Evolutionary conservation across 495 filamentous ascomycete species (phyloP), one percentile per base, ranked within the genome.

Genomic region (Diplogelasinospora grovesii): DNA sequence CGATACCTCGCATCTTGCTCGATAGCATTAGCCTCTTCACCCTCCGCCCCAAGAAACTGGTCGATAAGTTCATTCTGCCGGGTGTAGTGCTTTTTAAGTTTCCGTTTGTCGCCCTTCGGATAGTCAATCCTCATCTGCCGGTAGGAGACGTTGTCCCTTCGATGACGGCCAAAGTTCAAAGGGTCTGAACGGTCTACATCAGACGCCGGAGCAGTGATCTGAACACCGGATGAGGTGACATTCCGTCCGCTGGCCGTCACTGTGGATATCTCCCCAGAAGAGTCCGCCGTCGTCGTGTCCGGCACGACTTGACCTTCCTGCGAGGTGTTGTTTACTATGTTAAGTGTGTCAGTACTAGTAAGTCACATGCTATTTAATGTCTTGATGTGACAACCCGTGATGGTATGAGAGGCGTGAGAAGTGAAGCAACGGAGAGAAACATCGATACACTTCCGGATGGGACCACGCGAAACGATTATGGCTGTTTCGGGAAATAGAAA

Each of bases 61-160:
- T 75, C 69, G 48, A 78, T 78, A 21, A 74, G 65, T 25, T 70
- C 59, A 41, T 78, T 77, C 43, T 75, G 72, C 31, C 66, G 53
- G 19, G 60, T 66, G 51, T 77, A 78, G 52, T 75, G 77, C 52
- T 69, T 72, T 48, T 67, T 66, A 25, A 74, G 56, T 30, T 66
- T 51, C 33, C 41, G 60, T 43, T 63, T 63, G 48, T 69, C 60
- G 6, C 65, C 65, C 19, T 61, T 55, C 16, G 70, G 69, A 37
- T 71, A 63, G 21, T 66, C 63, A 39, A 54, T 49, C 37, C 65
- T 63, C 48, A 73, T 61, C 48, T 70, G 65, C 35, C 56, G 54
- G 34, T 46, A 42, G 25, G 49, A 57, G 36, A 66, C 49, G 46
- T 71, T 64, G 4, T 55, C 56, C 13, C 65, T 56, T n/a, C 59